phyloP scores from a whole-genome alignment of 2,329 filamentous ascomycete species.

The Cercospora zeae-maydis region DNA sequence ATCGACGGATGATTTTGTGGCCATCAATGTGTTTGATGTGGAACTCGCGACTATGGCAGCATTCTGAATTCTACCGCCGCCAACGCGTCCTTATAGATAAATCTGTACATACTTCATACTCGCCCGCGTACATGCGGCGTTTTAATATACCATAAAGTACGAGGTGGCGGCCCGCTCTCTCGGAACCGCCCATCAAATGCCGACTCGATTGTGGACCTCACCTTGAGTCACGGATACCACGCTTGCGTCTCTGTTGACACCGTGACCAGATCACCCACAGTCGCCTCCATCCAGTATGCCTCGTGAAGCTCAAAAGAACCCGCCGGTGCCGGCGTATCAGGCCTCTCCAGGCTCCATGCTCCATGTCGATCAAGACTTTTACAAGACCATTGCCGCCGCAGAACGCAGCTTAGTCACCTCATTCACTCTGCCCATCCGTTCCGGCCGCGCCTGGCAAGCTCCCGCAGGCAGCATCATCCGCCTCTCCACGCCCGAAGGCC shows the following conservation, averaged over 20 bases:
- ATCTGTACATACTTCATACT: background rate
- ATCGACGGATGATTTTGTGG: background rate
- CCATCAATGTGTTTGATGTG: background rate
- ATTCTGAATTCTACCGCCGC: background rate
- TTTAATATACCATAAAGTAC: background rate
- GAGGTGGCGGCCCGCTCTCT: background rate
- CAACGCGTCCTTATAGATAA: background rate
- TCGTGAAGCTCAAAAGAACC: slow-evolving; percentile 4
- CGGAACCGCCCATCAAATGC: slow-evolving; percentile 1
- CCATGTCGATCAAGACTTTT: slow-evolving; percentile 30
- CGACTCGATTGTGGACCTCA: background rate
- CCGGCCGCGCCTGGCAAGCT: slow-evolving; percentile 69
- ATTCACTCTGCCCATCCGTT: slow-evolving; percentile 64
- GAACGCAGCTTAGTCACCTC: slow-evolving; percentile 25
- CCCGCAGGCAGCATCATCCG: slow-evolving; percentile 65
- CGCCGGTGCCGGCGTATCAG: slow-evolving; percentile 35
- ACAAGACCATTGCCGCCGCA: slow-evolving; percentile 27
- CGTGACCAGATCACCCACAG: background rate
- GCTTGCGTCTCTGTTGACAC: background rate
- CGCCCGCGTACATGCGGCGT: background rate
- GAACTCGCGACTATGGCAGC: background rate
- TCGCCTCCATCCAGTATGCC: background rate
- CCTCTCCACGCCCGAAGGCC: slow-evolving; percentile 63
- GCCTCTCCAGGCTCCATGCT: slow-evolving; percentile 32
- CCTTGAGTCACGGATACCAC: background rate